phyloP scores from a whole-genome alignment of 495 filamentous ascomycete genomes.

The Emericellopsis terricola region DNA sequence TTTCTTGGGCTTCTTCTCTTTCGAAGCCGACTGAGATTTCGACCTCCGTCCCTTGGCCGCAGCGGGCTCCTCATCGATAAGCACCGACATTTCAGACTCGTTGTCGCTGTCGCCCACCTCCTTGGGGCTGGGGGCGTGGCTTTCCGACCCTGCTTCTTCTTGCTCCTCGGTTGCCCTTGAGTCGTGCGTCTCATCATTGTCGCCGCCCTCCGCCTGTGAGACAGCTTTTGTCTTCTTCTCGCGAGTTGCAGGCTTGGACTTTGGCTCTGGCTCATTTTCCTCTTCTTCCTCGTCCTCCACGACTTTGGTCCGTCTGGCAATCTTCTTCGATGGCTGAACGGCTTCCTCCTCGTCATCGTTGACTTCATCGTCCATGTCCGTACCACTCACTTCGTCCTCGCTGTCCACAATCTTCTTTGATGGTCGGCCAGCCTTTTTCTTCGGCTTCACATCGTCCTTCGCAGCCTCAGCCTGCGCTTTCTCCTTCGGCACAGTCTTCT shows the following conservation, averaged over 20 bases:
- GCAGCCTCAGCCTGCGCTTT: not conserved
- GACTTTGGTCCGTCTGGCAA: too few relatives aligned
- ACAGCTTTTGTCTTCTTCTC: too few relatives aligned
- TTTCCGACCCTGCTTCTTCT: too few relatives aligned
- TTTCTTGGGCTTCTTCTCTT: constrained; percentile 1
- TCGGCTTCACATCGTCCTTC: constrained; percentile 5
- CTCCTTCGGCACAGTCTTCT: not conserved
- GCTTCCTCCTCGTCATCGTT: constrained; percentile 15
- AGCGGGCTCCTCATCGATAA: constrained; percentile 1
- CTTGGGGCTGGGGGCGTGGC: too few relatives aligned
- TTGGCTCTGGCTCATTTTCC: too few relatives aligned
- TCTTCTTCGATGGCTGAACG: too few relatives aligned
- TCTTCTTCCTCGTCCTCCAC: too few relatives aligned
- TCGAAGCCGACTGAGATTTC: constrained; percentile 8
- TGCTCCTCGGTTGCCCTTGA: too few relatives aligned
- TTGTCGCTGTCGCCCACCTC: constrained; percentile 1
- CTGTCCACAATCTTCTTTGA: constrained; percentile 8
- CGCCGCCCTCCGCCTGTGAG: constrained; percentile 8
- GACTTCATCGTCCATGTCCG: too few relatives aligned
- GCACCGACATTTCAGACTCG: too few relatives aligned
- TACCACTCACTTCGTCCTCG: constrained; percentile 16
- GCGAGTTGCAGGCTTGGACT: too few relatives aligned
- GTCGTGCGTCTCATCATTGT: not conserved
- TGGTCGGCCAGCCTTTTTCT: constrained; percentile 6
- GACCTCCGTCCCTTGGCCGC: constrained; percentile 2